Conservation (phyloP, 2,329 filamentous ascomycete species). For the Monosporascus sp. region DNA sequence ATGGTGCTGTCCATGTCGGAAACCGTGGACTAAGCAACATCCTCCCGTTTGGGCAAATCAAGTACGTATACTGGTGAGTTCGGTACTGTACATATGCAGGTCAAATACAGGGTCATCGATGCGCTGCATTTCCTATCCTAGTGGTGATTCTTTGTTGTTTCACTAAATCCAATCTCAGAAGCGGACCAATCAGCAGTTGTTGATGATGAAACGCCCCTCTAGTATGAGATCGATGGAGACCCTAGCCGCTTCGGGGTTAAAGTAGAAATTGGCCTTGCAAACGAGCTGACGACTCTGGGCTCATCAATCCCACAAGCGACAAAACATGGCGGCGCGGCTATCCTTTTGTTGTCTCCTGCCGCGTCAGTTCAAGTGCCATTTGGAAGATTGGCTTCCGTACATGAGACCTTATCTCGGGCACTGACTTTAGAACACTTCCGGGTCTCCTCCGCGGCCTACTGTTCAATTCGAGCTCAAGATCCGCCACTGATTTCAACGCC, state of each 20-base stretch:
- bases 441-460: not conserved
- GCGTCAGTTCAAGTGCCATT: too few species aligned
- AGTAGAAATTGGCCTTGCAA: too few species aligned
- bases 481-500: not conserved
- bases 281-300: too few species aligned
- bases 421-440: not conserved
- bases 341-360: too few species aligned
- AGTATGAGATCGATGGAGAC: conserved; percentile 5
- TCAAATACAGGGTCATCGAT: too few species aligned
- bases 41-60: not conserved
- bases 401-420: not conserved
- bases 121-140: not conserved
- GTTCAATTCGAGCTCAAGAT: not conserved
- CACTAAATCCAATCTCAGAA: conserved; percentile 6
- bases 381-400: not conserved
- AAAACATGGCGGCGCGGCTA: too few species aligned
- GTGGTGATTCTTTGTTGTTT: conserved; percentile 5
- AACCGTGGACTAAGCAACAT: too few species aligned
- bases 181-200: conserved; percentile 6
- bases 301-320: too few species aligned
- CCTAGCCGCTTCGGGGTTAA: not conserved
- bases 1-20: too few species aligned
- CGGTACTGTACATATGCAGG: not conserved
- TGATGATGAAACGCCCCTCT: conserved; percentile 8
- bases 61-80: not conserved